phyloP scores from a whole-genome alignment of 2,329 filamentous ascomycete genomes.

The Aspergillus chevalieri region DNA sequence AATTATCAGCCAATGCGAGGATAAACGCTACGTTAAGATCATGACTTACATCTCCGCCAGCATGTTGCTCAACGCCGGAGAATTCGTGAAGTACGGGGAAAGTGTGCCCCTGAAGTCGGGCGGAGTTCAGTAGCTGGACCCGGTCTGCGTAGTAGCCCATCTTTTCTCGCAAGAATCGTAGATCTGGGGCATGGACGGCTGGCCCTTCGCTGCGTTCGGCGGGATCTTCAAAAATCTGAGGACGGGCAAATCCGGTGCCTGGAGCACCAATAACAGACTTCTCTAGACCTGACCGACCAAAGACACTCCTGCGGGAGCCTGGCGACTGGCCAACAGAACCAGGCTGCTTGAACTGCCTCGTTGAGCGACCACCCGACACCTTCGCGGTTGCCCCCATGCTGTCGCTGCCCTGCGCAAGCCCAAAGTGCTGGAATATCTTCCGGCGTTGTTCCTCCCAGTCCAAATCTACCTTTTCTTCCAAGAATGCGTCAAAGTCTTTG shows the following conservation, averaged over 20 bases:
- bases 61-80: slow-evolving; percentile 63
- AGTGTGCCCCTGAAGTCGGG: slow-evolving; percentile 58
- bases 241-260: slow-evolving; percentile 55
- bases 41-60: slow-evolving; percentile 55
- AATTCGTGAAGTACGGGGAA: slow-evolving; percentile 75
- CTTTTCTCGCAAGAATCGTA: slow-evolving; percentile 75
- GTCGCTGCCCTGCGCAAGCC: slow-evolving; percentile 58
- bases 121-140: slow-evolving; percentile 70
- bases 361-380: slow-evolving; percentile 47
- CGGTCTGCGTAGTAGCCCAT: slow-evolving; percentile 74
- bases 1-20: background rate
- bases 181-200: slow-evolving; percentile 54
- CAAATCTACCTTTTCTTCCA: slow-evolving; percentile 90
- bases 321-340: slow-evolving; percentile 27
- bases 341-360: slow-evolving; percentile 33
- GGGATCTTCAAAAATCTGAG: slow-evolving; percentile 63
- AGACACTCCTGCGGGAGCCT: slow-evolving; percentile 49
- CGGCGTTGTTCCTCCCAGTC: slow-evolving; percentile 94
- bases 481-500: slow-evolving; percentile 84
- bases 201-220: slow-evolving; percentile 50
- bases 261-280: slow-evolving; percentile 84
- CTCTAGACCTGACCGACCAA: slow-evolving; percentile 65
- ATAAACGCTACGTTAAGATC: slow-evolving; percentile 2
- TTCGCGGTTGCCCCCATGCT: slow-evolving; percentile 35
- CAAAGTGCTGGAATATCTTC: slow-evolving; percentile 93